Base-by-base conservation (phyloP, 306 rosid species). In the Malus fusca region DNA sequence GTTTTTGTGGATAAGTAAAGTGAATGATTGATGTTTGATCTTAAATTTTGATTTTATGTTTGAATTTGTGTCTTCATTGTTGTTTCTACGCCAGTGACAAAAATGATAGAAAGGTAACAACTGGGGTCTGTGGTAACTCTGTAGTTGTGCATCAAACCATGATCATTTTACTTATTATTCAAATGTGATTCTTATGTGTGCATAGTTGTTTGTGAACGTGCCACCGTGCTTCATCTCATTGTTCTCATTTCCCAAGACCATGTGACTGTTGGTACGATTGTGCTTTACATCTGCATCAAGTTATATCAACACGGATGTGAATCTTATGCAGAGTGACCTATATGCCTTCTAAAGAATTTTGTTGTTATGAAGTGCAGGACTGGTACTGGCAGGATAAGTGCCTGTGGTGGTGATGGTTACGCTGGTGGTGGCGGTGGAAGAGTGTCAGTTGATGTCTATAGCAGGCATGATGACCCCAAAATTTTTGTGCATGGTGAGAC, bases 401-500 rank as follows among this genome's bases (percentile, higher is more conserved):
- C 92, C 51, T 86, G 90, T 72, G 92, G 90, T 22, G 92, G 92
- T 61, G 75, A 82, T 80, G 92, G 92, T 46, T 69, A 80, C 73
- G 88, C 84, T 62, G 92, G 92, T 23, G 92, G 92, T 10, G 92
- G 92, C 1, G 92, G 90, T 33, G 92, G 92, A 73, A 86, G 90
- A 80, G 89, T 88, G 22, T 82, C 92, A 59, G 82, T 88, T 80
- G 88, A 88, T 78, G 85, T 88, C 51, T 88, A 82, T 81, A 88
- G 92, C 84, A 80, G 90, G 84, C 92, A 86, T 33, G 86, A 88
- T 68, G 87, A 82, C 65, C 92, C 92, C 30, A 60, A 62, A 78
- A 74, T 88, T 55, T 84, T 72, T 82, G 92, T 82, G 23, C 88
- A 88, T 33, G 92, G 92, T 88, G 82, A 88, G 89, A 46, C 59